A percentile compares a stretch with the other conserved stretches of the same genome.
phyloP scores from a whole-genome alignment of 1,284 basidiomycete species.

The Coniophora puteana region DNA sequence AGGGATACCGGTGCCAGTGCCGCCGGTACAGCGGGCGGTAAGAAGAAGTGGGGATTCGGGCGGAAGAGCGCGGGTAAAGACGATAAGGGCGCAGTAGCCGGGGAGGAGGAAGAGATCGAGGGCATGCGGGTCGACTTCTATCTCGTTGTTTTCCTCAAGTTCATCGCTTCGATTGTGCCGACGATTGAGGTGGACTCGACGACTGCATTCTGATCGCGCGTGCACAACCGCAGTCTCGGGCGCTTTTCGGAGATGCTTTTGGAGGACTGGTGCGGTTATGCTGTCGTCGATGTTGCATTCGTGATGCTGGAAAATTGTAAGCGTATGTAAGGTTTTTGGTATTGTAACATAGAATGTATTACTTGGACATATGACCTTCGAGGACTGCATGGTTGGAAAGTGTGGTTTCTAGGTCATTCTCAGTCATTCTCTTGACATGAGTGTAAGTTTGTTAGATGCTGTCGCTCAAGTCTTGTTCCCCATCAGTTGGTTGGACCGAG shows the following conservation, averaged over 20 bases:
- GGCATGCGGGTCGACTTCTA: constrained; percentile 96
- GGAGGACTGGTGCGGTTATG: too few species aligned
- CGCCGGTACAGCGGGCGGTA: constrained; percentile 53
- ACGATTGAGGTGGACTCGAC: constrained; percentile 95
- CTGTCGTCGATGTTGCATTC: too few species aligned
- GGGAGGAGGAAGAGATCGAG: constrained; percentile 70
- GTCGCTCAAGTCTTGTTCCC: too few species aligned
- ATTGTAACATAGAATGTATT: constrained; percentile 1
- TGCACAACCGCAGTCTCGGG: neutral
- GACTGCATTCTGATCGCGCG: constrained; percentile 63
- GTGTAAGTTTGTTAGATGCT: too few species aligned
- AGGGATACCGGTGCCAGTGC: constrained; percentile 35
- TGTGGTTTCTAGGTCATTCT: too few species aligned
- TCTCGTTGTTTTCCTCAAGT: constrained; percentile 95
- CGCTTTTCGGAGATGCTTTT: neutral
- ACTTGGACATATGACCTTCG: too few species aligned
- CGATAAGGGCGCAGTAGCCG: constrained; percentile 35
- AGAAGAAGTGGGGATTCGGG: constrained; percentile 86
- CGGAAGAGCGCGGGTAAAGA: constrained; percentile 68
- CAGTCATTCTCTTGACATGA: too few species aligned
- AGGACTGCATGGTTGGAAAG: too few species aligned
- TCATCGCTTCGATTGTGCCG: constrained; percentile 91
- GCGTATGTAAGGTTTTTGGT: too few species aligned
- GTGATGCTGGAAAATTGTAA: too few species aligned
- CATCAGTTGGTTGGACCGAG: too few species aligned